Evolutionary conservation across 352 stramenopile genomes (phyloP).

Genomic region (Aphanomyces invadans): DNA sequence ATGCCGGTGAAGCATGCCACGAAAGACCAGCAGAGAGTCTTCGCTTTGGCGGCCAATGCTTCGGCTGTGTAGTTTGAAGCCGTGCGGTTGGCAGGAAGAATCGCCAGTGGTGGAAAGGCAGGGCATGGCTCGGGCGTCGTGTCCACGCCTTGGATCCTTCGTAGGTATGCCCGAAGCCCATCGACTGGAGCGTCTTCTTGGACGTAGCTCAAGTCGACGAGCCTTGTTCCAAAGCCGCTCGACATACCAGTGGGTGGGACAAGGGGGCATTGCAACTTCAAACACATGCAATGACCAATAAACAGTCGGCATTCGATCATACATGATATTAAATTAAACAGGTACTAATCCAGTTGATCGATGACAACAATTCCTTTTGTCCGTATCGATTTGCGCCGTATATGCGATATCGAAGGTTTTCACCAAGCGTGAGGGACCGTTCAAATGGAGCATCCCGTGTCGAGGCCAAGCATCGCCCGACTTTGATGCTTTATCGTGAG

Average conservation of each 20-base stretch:
- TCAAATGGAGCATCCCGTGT: too few species aligned
- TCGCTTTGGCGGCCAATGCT: not conserved
- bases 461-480: too few species aligned
- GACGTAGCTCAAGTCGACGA: not conserved
- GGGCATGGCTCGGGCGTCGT: not conserved
- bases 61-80: not conserved
- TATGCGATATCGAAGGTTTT: too few species aligned
- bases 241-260: not conserved
- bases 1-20: slow-evolving; percentile 13
- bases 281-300: too few species aligned
- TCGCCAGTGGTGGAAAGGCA: not conserved
- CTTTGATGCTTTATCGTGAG: too few species aligned
- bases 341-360: too few species aligned
- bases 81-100: not conserved
- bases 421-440: too few species aligned
- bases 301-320: too few species aligned
- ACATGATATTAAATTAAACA: too few species aligned
- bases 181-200: not conserved
- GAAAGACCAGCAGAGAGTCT: slow-evolving; percentile 13
- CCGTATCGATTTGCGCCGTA: too few species aligned
- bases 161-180: not conserved
- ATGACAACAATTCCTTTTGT: too few species aligned
- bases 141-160: not conserved
- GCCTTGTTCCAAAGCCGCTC: not conserved
- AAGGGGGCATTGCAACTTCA: too few species aligned